phyloP scores from a whole-genome alignment of 768 basidiomycete species.

The Lyophyllum atratum region DNA sequence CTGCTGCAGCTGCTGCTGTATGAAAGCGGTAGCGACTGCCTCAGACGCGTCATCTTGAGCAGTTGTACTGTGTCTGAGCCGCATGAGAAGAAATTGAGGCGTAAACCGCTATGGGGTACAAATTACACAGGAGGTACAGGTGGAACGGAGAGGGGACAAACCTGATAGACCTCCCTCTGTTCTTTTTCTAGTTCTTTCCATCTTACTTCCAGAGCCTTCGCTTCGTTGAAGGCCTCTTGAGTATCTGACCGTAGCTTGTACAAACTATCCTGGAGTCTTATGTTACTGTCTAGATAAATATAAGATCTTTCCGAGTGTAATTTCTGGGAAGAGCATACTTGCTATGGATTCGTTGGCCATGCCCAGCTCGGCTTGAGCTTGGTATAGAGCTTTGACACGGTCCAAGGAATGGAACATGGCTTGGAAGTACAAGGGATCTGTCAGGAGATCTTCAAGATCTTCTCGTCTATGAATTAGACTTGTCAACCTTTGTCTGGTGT shows the following conservation, averaged over 20 bases:
- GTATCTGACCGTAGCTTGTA: constrained; percentile 81
- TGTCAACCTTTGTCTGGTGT: constrained; percentile 5
- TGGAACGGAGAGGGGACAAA: constrained; percentile 26
- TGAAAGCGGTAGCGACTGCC: constrained; percentile 77
- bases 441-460: constrained; percentile 87
- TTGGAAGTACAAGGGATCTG: constrained; percentile 83
- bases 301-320: constrained; percentile 2
- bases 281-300: constrained; percentile 61
- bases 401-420: constrained; percentile 82
- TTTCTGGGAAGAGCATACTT: constrained; percentile 48
- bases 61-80: constrained; percentile 84
- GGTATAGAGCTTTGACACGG: constrained; percentile 72
- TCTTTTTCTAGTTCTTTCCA: constrained; percentile 90
- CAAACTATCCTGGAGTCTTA: constrained; percentile 73
- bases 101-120: constrained; percentile 65
- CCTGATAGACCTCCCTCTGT: constrained; percentile 89
- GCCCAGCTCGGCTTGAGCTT: constrained; percentile 76
- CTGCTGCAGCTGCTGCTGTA: constrained; percentile 59
- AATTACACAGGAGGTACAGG: neutral
- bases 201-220: constrained; percentile 74
- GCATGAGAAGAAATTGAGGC: constrained; percentile 85
- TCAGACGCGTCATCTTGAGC: constrained; percentile 92
- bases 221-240: constrained; percentile 85
- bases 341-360: constrained; percentile 87
- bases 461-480: constrained; percentile 57